These are phyloP conservation scores for Elongisporangium senticosum DNA, from an alignment of 352 stramenopile genomes.

Conservation along the genomic window DNA sequence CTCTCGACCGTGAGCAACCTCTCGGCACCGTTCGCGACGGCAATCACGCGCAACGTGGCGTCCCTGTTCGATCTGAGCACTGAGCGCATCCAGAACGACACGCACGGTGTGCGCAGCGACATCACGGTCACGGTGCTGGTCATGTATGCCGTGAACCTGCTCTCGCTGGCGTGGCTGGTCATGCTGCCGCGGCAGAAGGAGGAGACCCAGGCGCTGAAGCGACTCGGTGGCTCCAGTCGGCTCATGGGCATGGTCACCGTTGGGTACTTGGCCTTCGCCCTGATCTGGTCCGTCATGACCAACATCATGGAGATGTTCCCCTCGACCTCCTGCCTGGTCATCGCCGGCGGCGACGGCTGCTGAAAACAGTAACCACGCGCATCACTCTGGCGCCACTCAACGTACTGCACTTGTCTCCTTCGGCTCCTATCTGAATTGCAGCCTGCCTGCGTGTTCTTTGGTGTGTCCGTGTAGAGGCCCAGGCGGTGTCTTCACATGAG, in stretches of 20 bases:
- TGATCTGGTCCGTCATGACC: conserved; percentile 46
- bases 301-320: conserved; percentile 63
- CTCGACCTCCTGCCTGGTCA: conserved; percentile 42
- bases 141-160: conserved; percentile 45
- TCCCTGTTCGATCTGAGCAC: conserved; percentile 31
- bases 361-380: too few relatives aligned
- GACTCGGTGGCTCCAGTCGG: conserved; percentile 39
- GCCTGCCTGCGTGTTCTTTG: too few relatives aligned
- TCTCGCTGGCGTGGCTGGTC: conserved; percentile 41
- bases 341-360: conserved; percentile 49
- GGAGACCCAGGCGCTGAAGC: conserved; percentile 60
- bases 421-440: too few relatives aligned
- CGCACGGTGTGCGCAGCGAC: conserved; percentile 29
- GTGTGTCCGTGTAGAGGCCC: too few relatives aligned
- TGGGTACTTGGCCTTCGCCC: conserved; percentile 31
- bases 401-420: too few relatives aligned
- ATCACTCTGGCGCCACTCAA: too few relatives aligned
- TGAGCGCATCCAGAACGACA: conserved; percentile 51
- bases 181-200: conserved; percentile 64
- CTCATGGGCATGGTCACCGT: conserved; percentile 44
- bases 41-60: conserved; percentile 36
- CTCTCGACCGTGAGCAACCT: conserved; percentile 63
- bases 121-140: conserved; percentile 46
- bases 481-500: too few relatives aligned
- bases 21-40: conserved; percentile 29